These are phyloP conservation scores for Metschnikowia rubicola DNA, from an alignment of 805 yeast species.

Conservation along the genomic window DNA sequence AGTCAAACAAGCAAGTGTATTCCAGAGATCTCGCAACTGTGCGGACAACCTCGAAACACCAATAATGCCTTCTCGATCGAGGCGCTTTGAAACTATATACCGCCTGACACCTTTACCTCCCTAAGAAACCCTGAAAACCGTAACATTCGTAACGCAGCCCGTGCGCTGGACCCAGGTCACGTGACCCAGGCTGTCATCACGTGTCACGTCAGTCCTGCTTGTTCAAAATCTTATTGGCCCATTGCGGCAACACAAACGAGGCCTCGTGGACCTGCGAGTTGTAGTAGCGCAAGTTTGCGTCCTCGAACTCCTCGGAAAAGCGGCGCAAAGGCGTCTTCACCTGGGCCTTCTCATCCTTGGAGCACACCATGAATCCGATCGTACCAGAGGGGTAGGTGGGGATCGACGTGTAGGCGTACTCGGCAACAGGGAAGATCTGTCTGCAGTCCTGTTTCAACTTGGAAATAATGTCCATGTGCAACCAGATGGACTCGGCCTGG, in stretches of 20 bases:
- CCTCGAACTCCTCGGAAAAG: constrained; percentile 59
- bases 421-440: constrained; percentile 86
- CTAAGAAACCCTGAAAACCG: constrained; percentile 3
- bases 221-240: constrained; percentile 60
- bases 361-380: constrained; percentile 96
- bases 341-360: constrained; percentile 63
- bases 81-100: too few species aligned
- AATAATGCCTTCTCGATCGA: background rate
- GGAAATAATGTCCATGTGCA: constrained; percentile 80
- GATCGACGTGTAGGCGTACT: constrained; percentile 85
- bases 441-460: constrained; percentile 78
- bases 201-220: constrained; percentile 13
- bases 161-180: background rate
- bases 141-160: constrained; percentile 1
- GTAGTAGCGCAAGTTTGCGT: constrained; percentile 72
- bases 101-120: background rate
- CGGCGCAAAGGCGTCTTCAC: constrained; percentile 69
- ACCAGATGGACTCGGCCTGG: constrained; percentile 95
- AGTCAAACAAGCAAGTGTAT: constrained; percentile 6
- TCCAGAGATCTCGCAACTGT: constrained; percentile 6
- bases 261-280: constrained; percentile 81
- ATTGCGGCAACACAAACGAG: constrained; percentile 86
- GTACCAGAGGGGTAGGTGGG: constrained; percentile 98
- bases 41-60: background rate
- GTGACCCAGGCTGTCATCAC: background rate